phyloP scores from a whole-genome alignment of 2,329 filamentous ascomycete genomes.

The Phyllosticta citriasiana region DNA sequence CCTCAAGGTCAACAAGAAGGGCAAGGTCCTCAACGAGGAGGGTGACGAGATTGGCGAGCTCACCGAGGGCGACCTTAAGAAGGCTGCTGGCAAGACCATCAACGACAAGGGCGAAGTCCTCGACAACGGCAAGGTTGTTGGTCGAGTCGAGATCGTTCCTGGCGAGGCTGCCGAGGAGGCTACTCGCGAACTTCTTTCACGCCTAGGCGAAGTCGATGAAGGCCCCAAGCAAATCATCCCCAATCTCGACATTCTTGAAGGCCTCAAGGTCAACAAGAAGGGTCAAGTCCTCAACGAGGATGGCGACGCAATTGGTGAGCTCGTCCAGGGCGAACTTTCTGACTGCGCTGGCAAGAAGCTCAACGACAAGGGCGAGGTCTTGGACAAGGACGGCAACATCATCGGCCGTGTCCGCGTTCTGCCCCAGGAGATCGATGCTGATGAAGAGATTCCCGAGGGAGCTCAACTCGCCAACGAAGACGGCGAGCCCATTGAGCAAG shows the following conservation, averaged over 20 bases:
- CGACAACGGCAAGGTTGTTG: slow-evolving; percentile 40
- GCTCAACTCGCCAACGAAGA: slow-evolving; percentile 20
- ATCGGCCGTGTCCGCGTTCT: slow-evolving; percentile 51
- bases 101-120: slow-evolving; percentile 43
- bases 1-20: slow-evolving; percentile 49
- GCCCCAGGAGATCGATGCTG: slow-evolving; percentile 29
- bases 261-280: slow-evolving; percentile 51
- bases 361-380: slow-evolving; percentile 54
- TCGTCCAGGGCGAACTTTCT: slow-evolving; percentile 47
- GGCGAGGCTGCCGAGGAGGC: slow-evolving; percentile 42
- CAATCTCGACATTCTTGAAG: slow-evolving; percentile 39
- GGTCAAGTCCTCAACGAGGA: slow-evolving; percentile 43
- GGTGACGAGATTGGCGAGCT: slow-evolving; percentile 43
- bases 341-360: slow-evolving; percentile 57
- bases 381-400: slow-evolving; percentile 54
- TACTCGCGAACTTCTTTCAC: slow-evolving; percentile 36
- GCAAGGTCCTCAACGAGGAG: slow-evolving; percentile 41
- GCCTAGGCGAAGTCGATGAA: slow-evolving; percentile 34
- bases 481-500: slow-evolving; percentile 24
- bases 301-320: slow-evolving; percentile 44
- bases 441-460: slow-evolving; percentile 3
- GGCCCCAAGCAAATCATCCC: slow-evolving; percentile 27
- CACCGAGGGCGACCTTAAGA: slow-evolving; percentile 34
- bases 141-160: slow-evolving; percentile 38
- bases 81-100: slow-evolving; percentile 38